Base-by-base conservation (phyloP, 2,329 filamentous ascomycete genomes). In the Fusarium avenaceum region DNA sequence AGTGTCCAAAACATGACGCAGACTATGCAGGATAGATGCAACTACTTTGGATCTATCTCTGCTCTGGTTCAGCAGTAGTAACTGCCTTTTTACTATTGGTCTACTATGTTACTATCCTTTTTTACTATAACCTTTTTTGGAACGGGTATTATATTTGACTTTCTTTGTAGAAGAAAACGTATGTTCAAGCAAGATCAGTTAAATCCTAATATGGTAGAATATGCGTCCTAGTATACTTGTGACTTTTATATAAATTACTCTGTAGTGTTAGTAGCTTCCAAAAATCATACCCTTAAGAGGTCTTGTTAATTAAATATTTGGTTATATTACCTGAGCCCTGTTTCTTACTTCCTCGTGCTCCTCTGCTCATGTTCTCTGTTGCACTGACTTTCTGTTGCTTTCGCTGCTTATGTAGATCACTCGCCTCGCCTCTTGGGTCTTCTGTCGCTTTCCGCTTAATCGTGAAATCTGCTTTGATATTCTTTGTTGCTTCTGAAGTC, bases 1-100 rank as follows among this genome's bases (percentile, higher is more conserved):
- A 69, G 75, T n/a, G 81, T 84, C 77, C 80, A 83, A 72, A 63
- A 53, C 2, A 58, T 77, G 32, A 67, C 69, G 6, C 50, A 58
- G 20, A 66, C 40, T 8, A 38, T 75, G 59, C 71, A 69, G 47
- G 58, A 57, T 46, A 69, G 70, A 35, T 79, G 75, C 13, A 33
- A 38, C 3, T 72, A 68, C 32, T 69, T 70, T 26, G 55, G 54
- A 0, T 33, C 52, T 9, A 67, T 71, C 33, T 63, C 57, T 6
- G 42, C 55, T 22, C 45, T 56, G 7, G 33, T 72, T 6, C 43
- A 46, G 15, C 69, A 71, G 38, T 71, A 51, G 35, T 20, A 22
- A 14, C n/a, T 32, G 4, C 6, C 14, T 32, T 46, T 17, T 30
- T 30, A 13, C 10, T 30, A 30, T 30, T 30, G 28, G 10, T 30